Evolutionary conservation across 371 early-diverging fungal species (phyloP).

Genomic region (Mucor lusitanicus): DNA sequence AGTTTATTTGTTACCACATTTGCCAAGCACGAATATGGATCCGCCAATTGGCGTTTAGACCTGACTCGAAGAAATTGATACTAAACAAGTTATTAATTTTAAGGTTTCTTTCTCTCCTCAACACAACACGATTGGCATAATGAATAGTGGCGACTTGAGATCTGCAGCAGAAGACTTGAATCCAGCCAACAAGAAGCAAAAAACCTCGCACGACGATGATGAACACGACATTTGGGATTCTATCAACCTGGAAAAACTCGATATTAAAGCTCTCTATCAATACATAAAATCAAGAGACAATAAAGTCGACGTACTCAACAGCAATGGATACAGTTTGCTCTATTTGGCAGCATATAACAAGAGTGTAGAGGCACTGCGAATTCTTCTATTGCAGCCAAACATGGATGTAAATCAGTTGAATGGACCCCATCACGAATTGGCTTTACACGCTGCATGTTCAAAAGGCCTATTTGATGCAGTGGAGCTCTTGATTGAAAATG

Average conservation of each 20-base stretch:
- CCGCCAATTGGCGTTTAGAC: too few relatives aligned
- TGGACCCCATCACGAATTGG: constrained; percentile 47
- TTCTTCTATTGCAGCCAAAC: constrained; percentile 38
- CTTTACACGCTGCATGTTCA: constrained; percentile 44
- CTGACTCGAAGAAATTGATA: too few relatives aligned
- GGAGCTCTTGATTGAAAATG: constrained; percentile 49
- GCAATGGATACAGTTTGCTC: constrained; percentile 41
- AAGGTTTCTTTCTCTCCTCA: too few relatives aligned
- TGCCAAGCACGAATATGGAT: too few relatives aligned
- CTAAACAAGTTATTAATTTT: too few relatives aligned
- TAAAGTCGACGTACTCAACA: constrained; percentile 17
- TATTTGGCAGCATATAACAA: constrained; percentile 47
- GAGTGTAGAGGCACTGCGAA: constrained; percentile 44
- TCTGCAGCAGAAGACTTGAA: background rate
- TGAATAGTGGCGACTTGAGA: background rate
- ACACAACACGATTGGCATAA: background rate
- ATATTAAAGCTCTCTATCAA: constrained; percentile 46
- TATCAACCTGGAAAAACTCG: constrained; percentile 29
- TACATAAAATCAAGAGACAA: constrained; percentile 36
- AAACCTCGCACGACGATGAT: background rate
- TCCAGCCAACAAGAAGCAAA: background rate
- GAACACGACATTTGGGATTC: constrained; percentile 31
- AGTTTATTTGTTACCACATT: too few relatives aligned
- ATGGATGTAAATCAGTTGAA: constrained; percentile 38
- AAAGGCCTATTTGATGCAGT: constrained; percentile 39